Percentiles rank a stretch among this genome's conserved stretches.
Evolutionary conservation across 805 yeast genomes (phyloP).

Genomic region (Pichia rugopelliculosa): DNA sequence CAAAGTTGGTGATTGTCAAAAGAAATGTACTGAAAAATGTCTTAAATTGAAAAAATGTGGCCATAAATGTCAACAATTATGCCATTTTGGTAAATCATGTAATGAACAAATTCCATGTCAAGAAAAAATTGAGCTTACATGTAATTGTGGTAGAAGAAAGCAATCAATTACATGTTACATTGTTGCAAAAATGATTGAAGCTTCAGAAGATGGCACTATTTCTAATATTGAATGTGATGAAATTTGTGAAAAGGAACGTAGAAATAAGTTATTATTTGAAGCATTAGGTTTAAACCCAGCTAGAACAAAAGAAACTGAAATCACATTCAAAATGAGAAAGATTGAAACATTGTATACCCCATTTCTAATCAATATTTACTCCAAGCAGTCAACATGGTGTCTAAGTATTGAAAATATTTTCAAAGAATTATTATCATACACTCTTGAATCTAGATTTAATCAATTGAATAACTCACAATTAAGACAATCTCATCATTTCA

Average conservation of each 20-base stretch:
- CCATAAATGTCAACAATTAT: constrained; percentile 54
- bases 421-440: constrained; percentile 30
- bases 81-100: constrained; percentile 53
- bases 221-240: constrained; percentile 54
- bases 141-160: constrained; percentile 57
- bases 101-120: constrained; percentile 46
- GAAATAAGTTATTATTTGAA: constrained; percentile 54
- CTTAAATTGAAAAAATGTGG: constrained; percentile 52
- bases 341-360: constrained; percentile 38
- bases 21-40: constrained; percentile 55
- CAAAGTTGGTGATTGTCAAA: constrained; percentile 48
- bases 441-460: constrained; percentile 3
- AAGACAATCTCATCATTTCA: constrained; percentile 45
- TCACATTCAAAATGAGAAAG: constrained; percentile 17
- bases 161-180: constrained; percentile 45
- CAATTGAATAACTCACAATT: constrained; percentile 3
- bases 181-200: constrained; percentile 15
- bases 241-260: constrained; percentile 51
- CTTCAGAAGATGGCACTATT: background rate
- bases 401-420: constrained; percentile 49
- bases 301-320: constrained; percentile 13
- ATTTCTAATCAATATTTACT: constrained; percentile 38
- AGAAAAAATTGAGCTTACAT: constrained; percentile 41
- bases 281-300: constrained; percentile 40
- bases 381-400: constrained; percentile 64